Percentiles rank a stretch among this genome's conserved stretches.
phyloP scores from a whole-genome alignment of 2,329 filamentous ascomycete species.

The Hortaea sp. region DNA sequence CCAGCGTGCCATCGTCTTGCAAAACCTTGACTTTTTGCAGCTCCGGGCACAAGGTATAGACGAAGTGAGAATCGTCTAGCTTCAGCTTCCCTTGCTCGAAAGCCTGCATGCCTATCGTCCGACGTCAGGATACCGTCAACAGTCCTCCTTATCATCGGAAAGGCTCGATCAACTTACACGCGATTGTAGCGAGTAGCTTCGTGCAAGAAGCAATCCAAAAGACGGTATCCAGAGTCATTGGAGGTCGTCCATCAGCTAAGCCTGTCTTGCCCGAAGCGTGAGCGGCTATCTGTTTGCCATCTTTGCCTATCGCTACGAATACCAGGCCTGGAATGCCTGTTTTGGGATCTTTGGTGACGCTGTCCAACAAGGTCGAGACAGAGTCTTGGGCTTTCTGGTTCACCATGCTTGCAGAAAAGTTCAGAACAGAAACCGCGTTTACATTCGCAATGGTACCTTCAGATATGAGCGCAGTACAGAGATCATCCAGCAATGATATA shows the following conservation, averaged over 20 bases:
- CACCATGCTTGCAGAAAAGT: constrained; percentile 11
- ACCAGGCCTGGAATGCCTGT: constrained; percentile 33
- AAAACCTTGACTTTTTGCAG: constrained; percentile 34
- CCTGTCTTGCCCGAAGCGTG: constrained; percentile 33
- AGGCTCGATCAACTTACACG: constrained; percentile 15
- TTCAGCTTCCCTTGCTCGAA: constrained; percentile 33
- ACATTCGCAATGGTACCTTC: too few species aligned
- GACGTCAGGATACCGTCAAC: too few species aligned
- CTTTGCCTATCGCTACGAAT: constrained; percentile 36
- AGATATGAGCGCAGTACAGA: too few species aligned
- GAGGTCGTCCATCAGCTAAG: constrained; percentile 29
- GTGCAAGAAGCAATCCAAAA: constrained; percentile 49
- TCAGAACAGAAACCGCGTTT: too few species aligned
- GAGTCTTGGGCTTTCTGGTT: constrained; percentile 23
- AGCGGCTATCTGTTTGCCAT: constrained; percentile 32
- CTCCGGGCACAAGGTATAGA: constrained; percentile 34
- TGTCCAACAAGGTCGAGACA: constrained; percentile 29
- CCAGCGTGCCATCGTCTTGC: constrained; percentile 29
- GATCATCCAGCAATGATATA: too few species aligned
- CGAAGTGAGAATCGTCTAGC: constrained; percentile 32
- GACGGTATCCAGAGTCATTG: constrained; percentile 50
- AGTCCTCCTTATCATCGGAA: too few species aligned
- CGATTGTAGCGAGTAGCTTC: constrained; percentile 35
- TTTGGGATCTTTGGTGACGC: constrained; percentile 18
- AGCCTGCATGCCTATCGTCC: constrained; percentile 30